A percentile compares a stretch with the other conserved stretches of the same genome.
Conservation (phyloP, 768 basidiomycete species). For the Lactarius akahatsu region DNA sequence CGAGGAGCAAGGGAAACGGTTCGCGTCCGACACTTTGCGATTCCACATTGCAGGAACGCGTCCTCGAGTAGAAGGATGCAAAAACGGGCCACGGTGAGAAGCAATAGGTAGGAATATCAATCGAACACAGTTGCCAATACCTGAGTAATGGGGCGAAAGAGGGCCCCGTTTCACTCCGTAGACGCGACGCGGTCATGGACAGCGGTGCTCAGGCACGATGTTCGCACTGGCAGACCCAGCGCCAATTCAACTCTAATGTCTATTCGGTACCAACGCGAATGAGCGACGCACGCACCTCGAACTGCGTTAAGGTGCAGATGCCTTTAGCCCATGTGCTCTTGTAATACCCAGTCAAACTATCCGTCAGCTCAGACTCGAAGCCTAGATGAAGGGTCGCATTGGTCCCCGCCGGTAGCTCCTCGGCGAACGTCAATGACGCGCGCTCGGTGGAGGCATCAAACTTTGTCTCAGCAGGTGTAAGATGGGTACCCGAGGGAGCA, state of each 20-base stretch:
- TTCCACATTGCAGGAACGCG: not conserved
- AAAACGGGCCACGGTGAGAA: not conserved
- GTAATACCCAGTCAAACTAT: slow-evolving; percentile 83
- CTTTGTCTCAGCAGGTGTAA: slow-evolving; percentile 44
- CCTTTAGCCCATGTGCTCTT: slow-evolving; percentile 62
- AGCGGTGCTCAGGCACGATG: not conserved
- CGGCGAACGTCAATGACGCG: slow-evolving; percentile 57
- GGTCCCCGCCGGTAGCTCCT: slow-evolving; percentile 60
- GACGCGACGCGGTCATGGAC: not conserved
- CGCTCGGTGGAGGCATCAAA: slow-evolving; percentile 67
- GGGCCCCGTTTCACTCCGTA: not conserved
- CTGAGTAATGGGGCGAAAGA: not conserved
- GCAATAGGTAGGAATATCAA: not conserved
- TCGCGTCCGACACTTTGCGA: not conserved
- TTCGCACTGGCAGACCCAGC: too few relatives aligned
- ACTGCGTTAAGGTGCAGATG: slow-evolving; percentile 86
- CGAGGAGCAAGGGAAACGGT: not conserved
- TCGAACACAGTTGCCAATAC: not conserved
- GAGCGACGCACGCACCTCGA: slow-evolving; percentile 51
- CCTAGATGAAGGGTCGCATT: slow-evolving; percentile 68
- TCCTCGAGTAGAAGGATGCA: not conserved
- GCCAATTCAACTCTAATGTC: not conserved
- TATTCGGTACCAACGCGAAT: not conserved
- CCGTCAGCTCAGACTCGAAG: slow-evolving; percentile 66
- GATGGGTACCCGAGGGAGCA: slow-evolving; percentile 50